Evolutionary conservation across 2,329 filamentous ascomycete genomes (phyloP).

Genomic region (Sporothrix brunneoviolacea): DNA sequence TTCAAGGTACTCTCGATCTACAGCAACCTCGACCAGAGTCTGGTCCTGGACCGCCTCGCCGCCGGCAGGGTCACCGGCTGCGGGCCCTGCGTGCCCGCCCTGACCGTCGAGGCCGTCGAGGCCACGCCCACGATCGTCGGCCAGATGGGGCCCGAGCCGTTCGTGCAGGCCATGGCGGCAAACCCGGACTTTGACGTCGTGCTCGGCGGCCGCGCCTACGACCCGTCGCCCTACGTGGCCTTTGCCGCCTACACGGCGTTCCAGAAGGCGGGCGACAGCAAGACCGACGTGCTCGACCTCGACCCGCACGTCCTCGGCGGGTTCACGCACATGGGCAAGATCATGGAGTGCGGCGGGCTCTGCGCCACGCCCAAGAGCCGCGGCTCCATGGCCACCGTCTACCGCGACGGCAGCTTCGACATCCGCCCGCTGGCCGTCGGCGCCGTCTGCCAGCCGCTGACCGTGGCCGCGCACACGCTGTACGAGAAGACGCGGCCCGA

Average conservation of each 20-base stretch:
- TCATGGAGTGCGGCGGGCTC: conserved; percentile 45
- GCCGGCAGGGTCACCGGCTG: background rate
- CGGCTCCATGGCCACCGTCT: conserved; percentile 35
- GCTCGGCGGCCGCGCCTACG: conserved; percentile 39
- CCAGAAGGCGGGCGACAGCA: background rate
- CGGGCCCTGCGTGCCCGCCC: background rate
- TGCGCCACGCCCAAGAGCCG: conserved; percentile 42
- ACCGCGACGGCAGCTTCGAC: conserved; percentile 36
- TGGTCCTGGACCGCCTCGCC: background rate
- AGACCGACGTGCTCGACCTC: background rate
- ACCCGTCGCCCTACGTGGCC: conserved; percentile 34
- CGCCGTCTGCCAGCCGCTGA: conserved; percentile 37
- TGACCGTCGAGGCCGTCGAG: background rate
- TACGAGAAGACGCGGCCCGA: conserved; percentile 51
- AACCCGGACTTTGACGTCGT: conserved; percentile 40
- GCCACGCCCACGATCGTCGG: background rate
- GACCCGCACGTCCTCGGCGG: conserved; percentile 23
- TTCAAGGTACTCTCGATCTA: conserved; percentile 1
- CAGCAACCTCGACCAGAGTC: background rate
- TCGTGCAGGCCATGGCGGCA: conserved; percentile 12
- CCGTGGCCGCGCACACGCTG: conserved; percentile 46
- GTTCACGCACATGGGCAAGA: conserved; percentile 48
- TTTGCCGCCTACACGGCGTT: conserved; percentile 22
- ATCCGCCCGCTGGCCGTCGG: conserved; percentile 33
- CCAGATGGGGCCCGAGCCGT: conserved; percentile 25